A percentile compares a stretch with the other conserved stretches of the same genome.
phyloP scores from a whole-genome alignment of 768 basidiomycete genomes.

The Sporobolomyces phaffii region DNA sequence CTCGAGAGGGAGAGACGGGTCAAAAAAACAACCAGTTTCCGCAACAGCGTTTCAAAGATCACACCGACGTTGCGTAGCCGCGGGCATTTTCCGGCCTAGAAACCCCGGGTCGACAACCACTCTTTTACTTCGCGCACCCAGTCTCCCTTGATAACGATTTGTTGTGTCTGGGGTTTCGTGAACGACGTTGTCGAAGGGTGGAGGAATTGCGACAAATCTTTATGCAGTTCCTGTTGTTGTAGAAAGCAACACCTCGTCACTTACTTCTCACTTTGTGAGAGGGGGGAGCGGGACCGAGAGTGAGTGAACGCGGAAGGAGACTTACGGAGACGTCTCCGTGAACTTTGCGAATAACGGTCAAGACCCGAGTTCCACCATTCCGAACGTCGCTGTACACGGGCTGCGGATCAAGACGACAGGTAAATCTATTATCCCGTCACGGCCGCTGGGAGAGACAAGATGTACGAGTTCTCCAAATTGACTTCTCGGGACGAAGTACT shows the following conservation, averaged over 20 bases:
- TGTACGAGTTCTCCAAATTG: constrained; percentile 16
- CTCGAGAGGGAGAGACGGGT: too few species aligned
- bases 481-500: constrained; percentile 18
- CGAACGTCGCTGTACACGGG: constrained; percentile 20
- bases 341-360: constrained; percentile 17
- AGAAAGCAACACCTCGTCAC: not conserved
- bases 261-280: too few species aligned
- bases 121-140: constrained; percentile 32
- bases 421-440: not conserved
- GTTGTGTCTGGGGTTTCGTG: constrained; percentile 16
- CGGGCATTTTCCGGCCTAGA: too few species aligned
- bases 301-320: not conserved
- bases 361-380: constrained; percentile 1
- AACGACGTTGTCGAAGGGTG: not conserved
- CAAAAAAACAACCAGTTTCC: too few species aligned
- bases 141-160: constrained; percentile 27
- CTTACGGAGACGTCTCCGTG: constrained; percentile 20
- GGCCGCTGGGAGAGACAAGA: not conserved
- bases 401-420: not conserved
- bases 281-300: not conserved
- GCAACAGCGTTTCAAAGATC: too few species aligned
- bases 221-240: constrained; percentile 5
- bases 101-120: constrained; percentile 20
- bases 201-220: constrained; percentile 3
- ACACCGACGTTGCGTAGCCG: too few species aligned